A percentile compares a stretch with the other conserved stretches of the same genome.
Evolutionary conservation across 345 rosid genomes (phyloP).

Genomic region (Gossypium herbaceum): DNA sequence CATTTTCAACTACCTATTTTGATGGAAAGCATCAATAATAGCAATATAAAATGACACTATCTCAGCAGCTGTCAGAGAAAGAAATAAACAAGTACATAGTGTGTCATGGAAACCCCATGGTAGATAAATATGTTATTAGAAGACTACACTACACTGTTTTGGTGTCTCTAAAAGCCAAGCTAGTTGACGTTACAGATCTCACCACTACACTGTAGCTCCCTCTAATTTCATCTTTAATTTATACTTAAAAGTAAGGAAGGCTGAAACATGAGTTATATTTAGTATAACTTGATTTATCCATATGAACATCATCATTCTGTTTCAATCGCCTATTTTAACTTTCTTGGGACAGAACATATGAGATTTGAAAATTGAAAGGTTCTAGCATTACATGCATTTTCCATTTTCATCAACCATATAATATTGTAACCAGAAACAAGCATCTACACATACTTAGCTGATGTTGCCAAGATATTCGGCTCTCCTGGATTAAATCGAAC

Average conservation of each 20-base stretch:
- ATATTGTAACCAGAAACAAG: background rate
- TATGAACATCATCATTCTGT: background rate
- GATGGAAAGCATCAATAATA: background rate
- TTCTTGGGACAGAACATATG: background rate
- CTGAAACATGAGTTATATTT: background rate
- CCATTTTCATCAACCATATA: background rate
- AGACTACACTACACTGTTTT: background rate
- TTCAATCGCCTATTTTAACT: background rate
- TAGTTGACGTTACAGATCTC: background rate
- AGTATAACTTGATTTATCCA: background rate
- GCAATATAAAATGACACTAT: background rate
- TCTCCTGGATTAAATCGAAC: conserved; percentile 94
- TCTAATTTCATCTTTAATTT: background rate
- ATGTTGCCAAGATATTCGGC: conserved; percentile 71
- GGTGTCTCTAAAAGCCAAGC: background rate
- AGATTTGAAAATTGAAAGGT: background rate
- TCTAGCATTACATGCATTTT: background rate
- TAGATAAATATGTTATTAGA: background rate
- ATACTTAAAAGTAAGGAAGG: background rate
- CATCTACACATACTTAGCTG: conserved; percentile 56
- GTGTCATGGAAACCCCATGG: background rate
- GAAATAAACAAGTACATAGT: background rate
- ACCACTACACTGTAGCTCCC: background rate
- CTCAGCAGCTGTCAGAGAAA: background rate
- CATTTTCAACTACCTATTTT: background rate